Base-by-base conservation (phyloP, 345 rosid species). In the Pistacia atlantica region DNA sequence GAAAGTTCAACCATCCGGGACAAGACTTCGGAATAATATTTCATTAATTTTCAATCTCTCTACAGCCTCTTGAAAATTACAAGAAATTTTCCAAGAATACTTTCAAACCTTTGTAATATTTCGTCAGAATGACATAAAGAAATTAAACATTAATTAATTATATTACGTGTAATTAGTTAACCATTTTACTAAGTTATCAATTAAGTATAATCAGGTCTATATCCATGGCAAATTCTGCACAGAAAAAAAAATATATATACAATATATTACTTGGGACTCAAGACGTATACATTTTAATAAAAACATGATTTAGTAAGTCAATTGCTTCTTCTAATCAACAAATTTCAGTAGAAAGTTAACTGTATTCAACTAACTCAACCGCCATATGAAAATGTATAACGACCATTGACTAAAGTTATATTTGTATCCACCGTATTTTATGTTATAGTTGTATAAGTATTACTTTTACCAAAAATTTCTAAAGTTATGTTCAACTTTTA, bases 151-250 rank as follows among this genome's bases (percentile, higher is more conserved):
- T 11, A 51, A 1, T 11, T 8, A 51, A 12, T 51, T 16, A 51
- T 2, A 12, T 12, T 12, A 22, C 9, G 8, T 37, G 38, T 4
- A 37, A 4, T 37, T 22, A 22, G 25, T 22, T 22, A 22, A 22
- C 25, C 25, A 22, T 22, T 22, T 22, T 22, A 22, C 25, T 22
- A 22, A 22, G 25, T 22, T 22, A 22, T 22, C 25, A 22, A 22
- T 22, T 22, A 22, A 22, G 25, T 22, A 22, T 22, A 22, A 22
- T 22, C 25, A 22, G 25, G 25, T 22, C 25, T 22, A 17, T 48
- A 49, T 2, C n/a, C 58, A 48, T 28, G 68, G 59, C 46, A 60
- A 61, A 73, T 73, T 73, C 4, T 48, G 68, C 45, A 73, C 59
- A 59, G 46, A 55, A 60, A 16, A 45, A 60, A 58, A 59, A 22